Conservation (phyloP, 148 eudicot genomes). For the Amaranthus cruentus region DNA sequence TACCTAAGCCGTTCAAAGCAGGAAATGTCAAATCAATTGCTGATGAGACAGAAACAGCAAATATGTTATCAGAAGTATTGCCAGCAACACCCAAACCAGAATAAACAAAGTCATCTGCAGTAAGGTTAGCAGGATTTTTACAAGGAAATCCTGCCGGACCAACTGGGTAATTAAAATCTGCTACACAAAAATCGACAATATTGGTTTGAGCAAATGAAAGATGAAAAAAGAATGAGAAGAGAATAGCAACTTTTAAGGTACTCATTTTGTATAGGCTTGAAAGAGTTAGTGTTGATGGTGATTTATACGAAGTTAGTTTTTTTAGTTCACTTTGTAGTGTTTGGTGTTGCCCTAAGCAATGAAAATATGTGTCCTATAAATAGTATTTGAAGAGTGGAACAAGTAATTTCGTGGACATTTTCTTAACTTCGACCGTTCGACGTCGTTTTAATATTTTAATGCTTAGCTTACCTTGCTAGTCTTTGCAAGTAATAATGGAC, state of each 20-base stretch:
- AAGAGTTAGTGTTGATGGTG: no score
- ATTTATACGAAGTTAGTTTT: no score
- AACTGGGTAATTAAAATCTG: constrained; percentile 4
- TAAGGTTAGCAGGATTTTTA: constrained; percentile 15
- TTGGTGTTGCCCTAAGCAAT: neutral
- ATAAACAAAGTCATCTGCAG: constrained; percentile 14
- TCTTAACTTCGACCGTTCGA: no score
- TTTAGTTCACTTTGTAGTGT: no score
- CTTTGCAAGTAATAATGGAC: no score
- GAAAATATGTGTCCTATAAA: neutral
- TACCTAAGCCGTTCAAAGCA: constrained; percentile 20
- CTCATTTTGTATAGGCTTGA: neutral
- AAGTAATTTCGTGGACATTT: no score
- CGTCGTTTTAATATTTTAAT: no score
- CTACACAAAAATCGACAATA: constrained; percentile 21
- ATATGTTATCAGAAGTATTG: constrained; percentile 4
- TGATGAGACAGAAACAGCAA: neutral
- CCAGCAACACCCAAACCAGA: constrained; percentile 5
- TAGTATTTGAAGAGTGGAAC: no score
- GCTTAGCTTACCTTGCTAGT: no score
- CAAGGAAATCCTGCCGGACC: constrained; percentile 22
- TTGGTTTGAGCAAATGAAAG: neutral
- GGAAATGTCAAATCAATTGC: constrained; percentile 13
- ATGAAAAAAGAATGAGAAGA: neutral
- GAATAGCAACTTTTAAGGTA: neutral